These are phyloP conservation scores for Perkinsela sp. DNA, from an alignment of 208 protist species.

Conservation along the genomic window DNA sequence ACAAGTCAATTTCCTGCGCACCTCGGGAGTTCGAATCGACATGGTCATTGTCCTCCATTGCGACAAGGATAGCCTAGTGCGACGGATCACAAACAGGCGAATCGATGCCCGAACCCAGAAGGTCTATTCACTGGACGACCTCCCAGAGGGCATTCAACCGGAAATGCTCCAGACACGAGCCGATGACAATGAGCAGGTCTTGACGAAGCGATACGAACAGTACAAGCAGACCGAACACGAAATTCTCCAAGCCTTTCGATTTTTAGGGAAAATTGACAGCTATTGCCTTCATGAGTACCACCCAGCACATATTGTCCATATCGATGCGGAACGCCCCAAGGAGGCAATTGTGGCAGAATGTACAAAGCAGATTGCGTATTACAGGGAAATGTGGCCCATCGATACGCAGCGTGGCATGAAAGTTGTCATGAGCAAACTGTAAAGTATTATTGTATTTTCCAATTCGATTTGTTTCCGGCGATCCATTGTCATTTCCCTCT, in stretches of 20 bases:
- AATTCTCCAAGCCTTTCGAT: neutral
- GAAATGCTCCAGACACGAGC: slow-evolving; percentile 62
- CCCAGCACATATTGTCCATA: neutral
- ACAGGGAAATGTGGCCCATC: neutral
- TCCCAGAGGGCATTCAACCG: slow-evolving; percentile 60
- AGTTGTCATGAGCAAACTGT: too few relatives aligned
- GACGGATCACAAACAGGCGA: neutral
- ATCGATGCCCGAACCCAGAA: neutral
- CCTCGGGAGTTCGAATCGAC: slow-evolving; percentile 21
- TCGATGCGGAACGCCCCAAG: neutral
- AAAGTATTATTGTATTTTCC: too few relatives aligned
- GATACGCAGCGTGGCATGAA: too few relatives aligned
- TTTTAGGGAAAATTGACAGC: neutral
- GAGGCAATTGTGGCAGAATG: neutral
- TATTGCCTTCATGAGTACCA: too few relatives aligned
- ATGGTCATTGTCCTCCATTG: slow-evolving; percentile 23
- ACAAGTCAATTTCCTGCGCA: slow-evolving; percentile 45
- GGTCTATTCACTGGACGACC: neutral
- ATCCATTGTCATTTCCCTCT: too few relatives aligned
- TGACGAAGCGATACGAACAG: slow-evolving; percentile 46
- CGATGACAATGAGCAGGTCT: slow-evolving; percentile 67
- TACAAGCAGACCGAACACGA: slow-evolving; percentile 14
- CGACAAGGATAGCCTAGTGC: neutral
- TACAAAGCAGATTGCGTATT: neutral
- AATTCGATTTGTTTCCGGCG: too few relatives aligned